Conservation (phyloP, 2,329 filamentous ascomycete genomes). For the Colletotrichum endophyticum region DNA sequence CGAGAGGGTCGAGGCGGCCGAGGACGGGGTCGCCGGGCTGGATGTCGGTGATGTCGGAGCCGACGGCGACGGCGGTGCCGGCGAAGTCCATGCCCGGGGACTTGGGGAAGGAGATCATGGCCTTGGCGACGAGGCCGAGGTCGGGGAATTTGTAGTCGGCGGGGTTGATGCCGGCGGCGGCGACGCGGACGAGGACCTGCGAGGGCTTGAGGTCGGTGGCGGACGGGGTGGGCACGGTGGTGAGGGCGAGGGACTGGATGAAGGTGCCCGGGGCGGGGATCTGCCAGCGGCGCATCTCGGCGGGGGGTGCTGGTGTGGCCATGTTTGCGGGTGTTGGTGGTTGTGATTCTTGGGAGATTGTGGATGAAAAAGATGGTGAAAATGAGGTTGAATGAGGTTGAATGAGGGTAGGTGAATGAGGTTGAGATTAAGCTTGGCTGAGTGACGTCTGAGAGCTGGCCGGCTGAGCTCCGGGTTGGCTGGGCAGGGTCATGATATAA, state of each 20-base stretch:
- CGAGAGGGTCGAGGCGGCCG: slow-evolving; percentile 35
- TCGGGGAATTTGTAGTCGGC: slow-evolving; percentile 55
- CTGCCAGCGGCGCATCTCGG: slow-evolving; percentile 24
- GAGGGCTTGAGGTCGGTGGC: slow-evolving; percentile 28
- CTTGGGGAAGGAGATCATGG: slow-evolving; percentile 41
- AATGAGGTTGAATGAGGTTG: neutral
- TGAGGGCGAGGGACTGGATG: slow-evolving; percentile 34
- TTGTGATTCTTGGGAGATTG: neutral
- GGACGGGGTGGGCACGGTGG: slow-evolving; percentile 26
- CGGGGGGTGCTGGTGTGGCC: neutral
- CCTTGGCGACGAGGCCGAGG: slow-evolving; percentile 39
- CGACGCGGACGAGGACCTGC: slow-evolving; percentile 47
- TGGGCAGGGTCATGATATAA: neutral
- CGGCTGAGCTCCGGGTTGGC: neutral
- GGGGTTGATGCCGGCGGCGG: slow-evolving; percentile 50
- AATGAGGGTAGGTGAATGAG: neutral
- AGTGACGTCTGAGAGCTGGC: neutral
- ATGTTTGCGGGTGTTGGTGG: neutral
- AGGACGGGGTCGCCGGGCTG: slow-evolving; percentile 48
- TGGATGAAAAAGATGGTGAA: neutral
- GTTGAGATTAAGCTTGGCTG: neutral
- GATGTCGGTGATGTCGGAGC: slow-evolving; percentile 28
- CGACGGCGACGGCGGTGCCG: slow-evolving; percentile 47
- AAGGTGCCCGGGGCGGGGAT: slow-evolving; percentile 28
- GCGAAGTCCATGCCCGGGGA: slow-evolving; percentile 56